A percentile compares a stretch with the other conserved stretches of the same genome.
These are phyloP conservation scores for Akanthomyces muscarius DNA, from an alignment of 2,329 filamentous ascomycete species.

Conservation along the genomic window DNA sequence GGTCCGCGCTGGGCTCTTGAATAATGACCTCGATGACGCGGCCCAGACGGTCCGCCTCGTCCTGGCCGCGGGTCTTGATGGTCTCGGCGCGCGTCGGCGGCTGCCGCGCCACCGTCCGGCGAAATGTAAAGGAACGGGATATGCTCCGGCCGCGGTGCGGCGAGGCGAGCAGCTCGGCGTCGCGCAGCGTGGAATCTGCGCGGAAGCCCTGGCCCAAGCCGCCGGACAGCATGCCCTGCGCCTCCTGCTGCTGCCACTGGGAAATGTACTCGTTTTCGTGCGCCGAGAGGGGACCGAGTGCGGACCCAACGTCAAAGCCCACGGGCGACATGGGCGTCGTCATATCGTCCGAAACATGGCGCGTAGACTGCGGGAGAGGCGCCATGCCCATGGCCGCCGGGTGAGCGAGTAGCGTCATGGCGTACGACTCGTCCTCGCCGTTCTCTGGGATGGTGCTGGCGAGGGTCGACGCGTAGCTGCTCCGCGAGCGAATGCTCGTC, in stretches of 20 bases:
- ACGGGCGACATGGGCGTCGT: constrained; percentile 23
- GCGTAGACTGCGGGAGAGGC: constrained; percentile 25
- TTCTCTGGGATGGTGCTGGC: constrained; percentile 27
- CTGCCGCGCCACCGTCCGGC: constrained; percentile 24
- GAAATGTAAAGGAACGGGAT: constrained; percentile 39
- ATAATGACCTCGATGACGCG: constrained; percentile 59
- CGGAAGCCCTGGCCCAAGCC: constrained; percentile 53
- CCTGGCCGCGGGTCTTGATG: constrained; percentile 49
- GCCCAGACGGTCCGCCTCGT: constrained; percentile 56
- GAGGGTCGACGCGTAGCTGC: constrained; percentile 23
- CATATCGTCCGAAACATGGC: constrained; percentile 21
- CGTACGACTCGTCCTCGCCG: constrained; percentile 39
- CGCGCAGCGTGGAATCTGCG: constrained; percentile 44
- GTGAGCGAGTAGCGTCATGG: constrained; percentile 39
- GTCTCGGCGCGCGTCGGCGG: constrained; percentile 35
- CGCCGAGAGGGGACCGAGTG: constrained; percentile 41
- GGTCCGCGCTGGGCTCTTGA: constrained; percentile 41
- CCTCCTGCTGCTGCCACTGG: constrained; percentile 49
- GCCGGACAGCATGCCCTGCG: constrained; percentile 52
- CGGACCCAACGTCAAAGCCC: constrained; percentile 45
- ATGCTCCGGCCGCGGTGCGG: constrained; percentile 32
- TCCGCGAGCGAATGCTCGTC: constrained; percentile 24
- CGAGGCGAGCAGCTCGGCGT: constrained; percentile 46
- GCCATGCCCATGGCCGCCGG: constrained; percentile 39
- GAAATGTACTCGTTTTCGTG: constrained; percentile 44